A percentile compares a stretch with the other conserved stretches of the same genome.
These are phyloP conservation scores for Eucommia ulmoides DNA, from an alignment of 257 asterid genomes.

Conservation along the genomic window DNA sequence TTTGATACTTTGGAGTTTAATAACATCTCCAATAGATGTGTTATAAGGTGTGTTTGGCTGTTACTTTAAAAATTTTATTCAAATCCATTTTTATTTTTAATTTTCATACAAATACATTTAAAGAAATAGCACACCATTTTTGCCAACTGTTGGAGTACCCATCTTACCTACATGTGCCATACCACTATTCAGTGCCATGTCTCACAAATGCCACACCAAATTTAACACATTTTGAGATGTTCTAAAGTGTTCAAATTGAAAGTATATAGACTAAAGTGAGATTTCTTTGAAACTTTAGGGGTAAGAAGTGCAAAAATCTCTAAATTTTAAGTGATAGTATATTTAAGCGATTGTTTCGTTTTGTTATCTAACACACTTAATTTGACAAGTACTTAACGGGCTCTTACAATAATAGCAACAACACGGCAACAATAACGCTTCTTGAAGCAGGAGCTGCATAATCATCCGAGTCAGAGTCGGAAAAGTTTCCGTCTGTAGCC, in stretches of 20 bases:
- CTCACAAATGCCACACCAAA: too few relatives aligned
- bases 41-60: not conserved
- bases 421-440: constrained; percentile 73
- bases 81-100: too few relatives aligned
- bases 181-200: too few relatives aligned
- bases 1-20: too few relatives aligned
- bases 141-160: too few relatives aligned
- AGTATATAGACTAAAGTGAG: not conserved
- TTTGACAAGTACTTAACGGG: constrained; percentile 3
- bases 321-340: not conserved
- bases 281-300: not conserved
- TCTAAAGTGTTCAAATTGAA: not conserved
- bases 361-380: not conserved
- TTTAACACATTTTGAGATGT: not conserved
- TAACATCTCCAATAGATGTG: too few relatives aligned
- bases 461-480: constrained; percentile 46
- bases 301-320: not conserved
- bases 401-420: constrained; percentile 56
- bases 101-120: too few relatives aligned
- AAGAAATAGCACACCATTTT: too few relatives aligned
- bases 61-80: too few relatives aligned
- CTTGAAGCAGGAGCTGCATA: constrained; percentile 52
- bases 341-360: not conserved
- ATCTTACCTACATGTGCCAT: too few relatives aligned
- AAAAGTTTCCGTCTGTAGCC: constrained; percentile 44